phyloP scores from a whole-genome alignment of 2,329 filamentous ascomycete species.

The Cladophialophora psammophila region DNA sequence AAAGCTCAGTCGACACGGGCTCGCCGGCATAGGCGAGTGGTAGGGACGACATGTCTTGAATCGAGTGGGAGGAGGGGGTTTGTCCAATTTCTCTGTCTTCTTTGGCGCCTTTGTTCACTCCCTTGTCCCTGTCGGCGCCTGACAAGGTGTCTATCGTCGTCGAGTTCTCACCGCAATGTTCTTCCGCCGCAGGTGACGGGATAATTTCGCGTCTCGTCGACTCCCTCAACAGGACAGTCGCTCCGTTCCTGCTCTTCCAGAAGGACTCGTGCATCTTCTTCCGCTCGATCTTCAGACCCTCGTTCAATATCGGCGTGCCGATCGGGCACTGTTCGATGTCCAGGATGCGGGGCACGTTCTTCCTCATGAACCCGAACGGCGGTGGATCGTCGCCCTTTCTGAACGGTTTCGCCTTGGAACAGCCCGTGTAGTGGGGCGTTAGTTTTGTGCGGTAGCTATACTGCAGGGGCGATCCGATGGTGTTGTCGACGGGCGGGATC shows the following conservation, averaged over 20 bases:
- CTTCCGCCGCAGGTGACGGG: background rate
- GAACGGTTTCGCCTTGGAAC: conserved; percentile 44
- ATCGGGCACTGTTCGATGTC: conserved; percentile 99
- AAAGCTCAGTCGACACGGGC: conserved; percentile 3
- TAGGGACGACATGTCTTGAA: conserved; percentile 13
- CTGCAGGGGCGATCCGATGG: conserved; percentile 86
- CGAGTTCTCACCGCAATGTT: too few relatives aligned
- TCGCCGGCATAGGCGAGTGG: conserved; percentile 11
- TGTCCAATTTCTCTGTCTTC: background rate
- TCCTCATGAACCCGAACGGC: conserved; percentile 87
- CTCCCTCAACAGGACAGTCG: conserved; percentile 88
- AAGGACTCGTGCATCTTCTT: conserved; percentile 75
- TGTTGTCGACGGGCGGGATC: conserved; percentile 79
- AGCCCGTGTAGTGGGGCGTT: conserved; percentile 92
- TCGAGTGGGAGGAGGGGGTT: conserved; percentile 36
- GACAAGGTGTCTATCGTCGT: background rate
- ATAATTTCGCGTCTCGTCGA: conserved; percentile 70
- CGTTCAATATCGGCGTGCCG: conserved; percentile 82
- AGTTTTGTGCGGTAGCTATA: conserved; percentile 97
- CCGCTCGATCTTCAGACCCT: conserved; percentile 81
- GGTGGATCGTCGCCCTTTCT: conserved; percentile 68
- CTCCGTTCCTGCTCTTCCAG: conserved; percentile 76
- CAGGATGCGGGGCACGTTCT: conserved; percentile 76
- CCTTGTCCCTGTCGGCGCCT: background rate
- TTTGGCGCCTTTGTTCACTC: background rate